Evolutionary conservation across 78 protist species (phyloP).

Genomic region (Creolimax fragrantissima): DNA sequence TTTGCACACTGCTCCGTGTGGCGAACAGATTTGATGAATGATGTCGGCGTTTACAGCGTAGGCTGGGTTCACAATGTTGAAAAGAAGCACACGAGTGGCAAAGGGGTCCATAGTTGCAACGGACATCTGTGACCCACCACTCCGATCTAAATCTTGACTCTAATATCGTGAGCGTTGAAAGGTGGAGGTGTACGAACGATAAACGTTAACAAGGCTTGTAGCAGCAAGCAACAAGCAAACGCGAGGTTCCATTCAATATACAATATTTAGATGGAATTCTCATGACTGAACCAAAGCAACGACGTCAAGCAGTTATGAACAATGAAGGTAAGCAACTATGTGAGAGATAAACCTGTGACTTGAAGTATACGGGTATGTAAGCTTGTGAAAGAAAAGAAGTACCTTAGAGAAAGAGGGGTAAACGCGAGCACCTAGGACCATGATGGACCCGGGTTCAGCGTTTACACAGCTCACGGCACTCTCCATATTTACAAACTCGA

Average conservation of each 20-base stretch:
- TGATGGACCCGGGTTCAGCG: background rate
- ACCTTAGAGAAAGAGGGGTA: background rate
- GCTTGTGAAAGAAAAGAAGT: too few species aligned
- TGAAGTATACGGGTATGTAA: too few species aligned
- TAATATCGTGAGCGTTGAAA: too few species aligned
- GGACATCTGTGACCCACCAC: background rate
- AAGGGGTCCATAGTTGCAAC: background rate
- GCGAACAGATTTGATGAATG: background rate
- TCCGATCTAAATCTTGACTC: background rate
- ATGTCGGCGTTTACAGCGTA: conserved; percentile 5
- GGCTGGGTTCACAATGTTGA: conserved; percentile 1
- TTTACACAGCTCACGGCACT: background rate
- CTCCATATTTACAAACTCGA: background rate
- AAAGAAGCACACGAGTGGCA: background rate
- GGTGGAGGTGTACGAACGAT: too few species aligned
- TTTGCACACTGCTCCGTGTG: background rate
- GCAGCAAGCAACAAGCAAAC: too few species aligned
- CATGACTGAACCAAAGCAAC: too few species aligned
- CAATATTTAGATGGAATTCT: too few species aligned
- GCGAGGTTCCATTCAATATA: too few species aligned
- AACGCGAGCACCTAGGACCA: background rate
- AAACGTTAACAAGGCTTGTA: too few species aligned
- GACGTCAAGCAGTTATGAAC: too few species aligned
- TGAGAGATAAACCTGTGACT: too few species aligned
- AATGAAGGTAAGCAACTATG: too few species aligned